Evolutionary conservation across 345 rosid species (phyloP), one percentile per base, ranked within the genome.

Genomic region (Alliaria petiolata): DNA sequence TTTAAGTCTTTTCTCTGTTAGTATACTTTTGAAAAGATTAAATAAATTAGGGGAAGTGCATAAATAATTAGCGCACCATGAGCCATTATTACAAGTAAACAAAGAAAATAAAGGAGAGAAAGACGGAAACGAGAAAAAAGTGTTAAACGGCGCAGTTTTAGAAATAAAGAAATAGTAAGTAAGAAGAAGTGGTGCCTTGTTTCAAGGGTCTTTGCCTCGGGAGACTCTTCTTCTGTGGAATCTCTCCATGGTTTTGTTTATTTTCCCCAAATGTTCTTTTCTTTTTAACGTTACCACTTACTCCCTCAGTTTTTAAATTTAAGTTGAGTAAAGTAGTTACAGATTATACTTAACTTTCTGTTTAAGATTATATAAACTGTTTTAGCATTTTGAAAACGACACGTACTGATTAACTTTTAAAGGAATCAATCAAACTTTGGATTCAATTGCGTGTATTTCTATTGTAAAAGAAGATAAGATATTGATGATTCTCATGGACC

Each of bases 181-280:
- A 59, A n/a, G n/a, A n/a, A n/a, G n/a, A n/a, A n/a, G n/a, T n/a
- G 69, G 46, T 63, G 65, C 75, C 79, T 69, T 69, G 79, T 76
- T 76, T 76, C 79, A 76, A 63, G 75, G 79, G 79, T 76, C 79
- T 69, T 63, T 69, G 79, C 79, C 75, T 76, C 75, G 79, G 69
- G 79, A 76, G 75, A 55, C 75, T 76, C 53, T 38, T 58, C 9
- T n/a, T n/a, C 25, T 49, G 5, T 68, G 79, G 79, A 75, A 75
- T 75, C 75, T 76, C 75, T 69, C 70, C 75, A 76, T 69, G 70
- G 69, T 69, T 76, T 76, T 76, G 53, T 76, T 63, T 70, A 62
- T 69, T 69, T 69, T 69, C 79, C 79, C 79, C 47, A 76, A 45
- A 70, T 69, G 70, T 76, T 76, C 79, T 61, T 76, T 76, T 70